Percentiles rank a stretch among this genome's conserved stretches.
phyloP scores from a whole-genome alignment of 1,284 basidiomycete genomes.

The Sanghuangporus sanghuang region DNA sequence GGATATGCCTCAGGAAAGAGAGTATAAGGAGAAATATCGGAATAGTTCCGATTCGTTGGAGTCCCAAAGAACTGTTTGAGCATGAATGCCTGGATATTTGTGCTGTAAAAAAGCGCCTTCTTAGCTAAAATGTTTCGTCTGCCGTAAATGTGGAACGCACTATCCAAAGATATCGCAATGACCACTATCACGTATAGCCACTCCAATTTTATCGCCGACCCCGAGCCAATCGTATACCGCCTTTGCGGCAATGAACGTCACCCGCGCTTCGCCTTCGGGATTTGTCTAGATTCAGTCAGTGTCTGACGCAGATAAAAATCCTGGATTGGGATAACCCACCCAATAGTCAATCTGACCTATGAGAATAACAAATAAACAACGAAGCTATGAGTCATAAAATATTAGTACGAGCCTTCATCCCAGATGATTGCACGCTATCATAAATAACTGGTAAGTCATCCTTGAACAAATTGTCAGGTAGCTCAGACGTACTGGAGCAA shows the following conservation, averaged over 20 bases:
- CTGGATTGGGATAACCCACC: background rate
- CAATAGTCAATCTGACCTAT: constrained; percentile 19
- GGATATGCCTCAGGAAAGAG: constrained; percentile 6
- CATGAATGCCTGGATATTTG: constrained; percentile 17
- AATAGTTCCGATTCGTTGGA: constrained; percentile 11
- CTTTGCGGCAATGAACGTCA: constrained; percentile 23
- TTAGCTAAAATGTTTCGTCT: background rate
- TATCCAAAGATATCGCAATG: constrained; percentile 25
- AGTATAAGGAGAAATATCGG: constrained; percentile 14
- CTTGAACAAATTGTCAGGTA: background rate
- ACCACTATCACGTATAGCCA: constrained; percentile 22
- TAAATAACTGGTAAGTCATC: background rate
- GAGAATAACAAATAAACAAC: background rate
- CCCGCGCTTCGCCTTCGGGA: constrained; percentile 22
- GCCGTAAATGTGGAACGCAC: constrained; percentile 20
- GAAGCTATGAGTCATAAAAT: background rate
- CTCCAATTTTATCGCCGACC: constrained; percentile 22
- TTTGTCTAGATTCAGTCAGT: constrained; percentile 14
- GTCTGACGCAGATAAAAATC: background rate
- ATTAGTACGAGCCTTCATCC: constrained; percentile 17
- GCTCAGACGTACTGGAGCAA: constrained; percentile 17
- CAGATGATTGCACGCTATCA: constrained; percentile 19
- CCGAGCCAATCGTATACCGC: constrained; percentile 24
- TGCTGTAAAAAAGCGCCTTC: background rate
- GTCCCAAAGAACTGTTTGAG: constrained; percentile 16